These are phyloP conservation scores for Sphagnurus paluster DNA, from an alignment of 1,284 basidiomycete genomes.

Conservation along the genomic window DNA sequence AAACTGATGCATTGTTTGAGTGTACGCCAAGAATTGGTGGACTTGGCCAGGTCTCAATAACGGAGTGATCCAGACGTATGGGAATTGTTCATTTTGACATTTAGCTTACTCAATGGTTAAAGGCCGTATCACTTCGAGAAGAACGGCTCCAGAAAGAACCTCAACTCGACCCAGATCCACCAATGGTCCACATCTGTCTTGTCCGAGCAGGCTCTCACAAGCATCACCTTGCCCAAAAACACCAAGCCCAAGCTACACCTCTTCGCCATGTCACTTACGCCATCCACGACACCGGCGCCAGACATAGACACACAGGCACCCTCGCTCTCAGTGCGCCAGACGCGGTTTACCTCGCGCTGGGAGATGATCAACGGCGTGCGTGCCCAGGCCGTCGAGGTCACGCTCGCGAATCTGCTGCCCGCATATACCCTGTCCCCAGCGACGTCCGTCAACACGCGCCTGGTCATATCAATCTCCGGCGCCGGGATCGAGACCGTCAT, in stretches of 20 bases:
- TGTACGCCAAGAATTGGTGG: conserved; percentile 43
- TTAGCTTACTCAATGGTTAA: not conserved
- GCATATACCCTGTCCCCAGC: conserved; percentile 22
- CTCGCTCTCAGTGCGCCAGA: conserved; percentile 36
- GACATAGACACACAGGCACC: conserved; percentile 20
- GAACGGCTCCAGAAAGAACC: conserved; percentile 32
- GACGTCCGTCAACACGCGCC: conserved; percentile 33
- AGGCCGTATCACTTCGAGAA: conserved; percentile 41
- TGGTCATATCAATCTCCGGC: conserved; percentile 36
- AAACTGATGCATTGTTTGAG: conserved; percentile 23
- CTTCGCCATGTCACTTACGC: conserved; percentile 44
- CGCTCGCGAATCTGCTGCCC: conserved; percentile 48
- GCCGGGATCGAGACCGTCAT: conserved; percentile 36
- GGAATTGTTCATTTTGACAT: too few relatives aligned
- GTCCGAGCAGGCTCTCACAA: conserved; percentile 37
- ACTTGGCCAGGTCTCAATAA: conserved; percentile 33
- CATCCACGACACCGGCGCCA: conserved; percentile 24
- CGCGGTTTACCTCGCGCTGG: conserved; percentile 45
- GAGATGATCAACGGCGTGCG: conserved; percentile 30
- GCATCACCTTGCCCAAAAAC: conserved; percentile 38
- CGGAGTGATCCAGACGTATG: conserved; percentile 39
- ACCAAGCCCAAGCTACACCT: conserved; percentile 39
- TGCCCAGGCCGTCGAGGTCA: conserved; percentile 45
- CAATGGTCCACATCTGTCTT: conserved; percentile 44
- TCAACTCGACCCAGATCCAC: conserved; percentile 42